Evolutionary conservation across 257 asterid genomes (phyloP), one percentile per base, ranked within the genome.

Genomic region (Capsicum baccatum): DNA sequence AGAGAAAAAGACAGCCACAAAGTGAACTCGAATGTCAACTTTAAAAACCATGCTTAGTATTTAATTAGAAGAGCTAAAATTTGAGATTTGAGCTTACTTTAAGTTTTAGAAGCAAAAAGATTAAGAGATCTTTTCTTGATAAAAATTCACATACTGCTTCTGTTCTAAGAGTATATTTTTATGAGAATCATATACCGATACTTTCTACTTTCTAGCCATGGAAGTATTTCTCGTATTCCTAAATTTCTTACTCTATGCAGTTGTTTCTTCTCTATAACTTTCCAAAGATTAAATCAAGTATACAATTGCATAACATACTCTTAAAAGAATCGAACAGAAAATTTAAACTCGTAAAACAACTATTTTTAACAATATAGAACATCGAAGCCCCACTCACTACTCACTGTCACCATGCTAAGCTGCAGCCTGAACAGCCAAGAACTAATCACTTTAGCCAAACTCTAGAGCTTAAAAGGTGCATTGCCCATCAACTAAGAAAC

Each of bases 211-310:
- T 54, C 81, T 76, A 12, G 15, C 48, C 81, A 76, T 1, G 3
- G 15, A 76, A 52, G 81, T 26, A 52, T 76, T 52, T 76, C 15
- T 19, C 5, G 19, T 76, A 63, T 52, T 52, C 81, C 63, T 76
- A 37, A 13, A 2, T 52, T 76, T 21, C 52, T 48, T 52, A 52
- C 9, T 52, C 14, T 26, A 21, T 8, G 47, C 62, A 48, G 26
- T 76, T 52, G 63, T 26, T 26, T 26, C 64, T 76, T 76, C 19
- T 76, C 63, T 14, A 54, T 13, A 76, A 7, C 63, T 3, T 76
- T 26, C 11, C 48, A 21, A 76, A 26, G 63, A 14, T 13, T 4
- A 76, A 33, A 52, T 52, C 48, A 76, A 8, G 44, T 14, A 76
- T 7, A 13, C 47, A 7, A 9, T 39, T 76, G 48, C 81, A 52